Base-by-base conservation (phyloP, 306 rosid species). In the Lathyrus aphaca region DNA sequence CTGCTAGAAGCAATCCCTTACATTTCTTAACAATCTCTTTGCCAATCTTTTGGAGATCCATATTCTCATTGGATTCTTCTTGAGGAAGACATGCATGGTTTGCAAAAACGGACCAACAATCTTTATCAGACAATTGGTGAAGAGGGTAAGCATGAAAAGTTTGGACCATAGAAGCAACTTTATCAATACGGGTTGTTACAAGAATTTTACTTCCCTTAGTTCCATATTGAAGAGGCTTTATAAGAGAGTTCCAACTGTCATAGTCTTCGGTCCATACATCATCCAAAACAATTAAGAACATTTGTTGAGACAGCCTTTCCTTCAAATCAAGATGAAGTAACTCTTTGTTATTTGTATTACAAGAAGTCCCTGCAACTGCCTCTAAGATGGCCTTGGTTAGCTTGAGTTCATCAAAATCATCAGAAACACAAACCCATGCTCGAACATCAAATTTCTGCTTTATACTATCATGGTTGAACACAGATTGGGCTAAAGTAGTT, bases 1-100 rank as follows among this genome's bases (percentile, higher is more conserved):
- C 72, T 2, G 72, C 72, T 67, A 67, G 49, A 11, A 48, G 60
- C 43, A 37, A 49, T 2, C 72, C 72, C 35, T 67, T 67, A 18
- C 60, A 67, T 37, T 50, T 67, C 17, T 1, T 67, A 10, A 49
- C 72, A 67, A 49, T 49, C 60, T 67, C 13, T 18, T 2, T 49
- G 1, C 72, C 72, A 67, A 32, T 49, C 11, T 17, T 48, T 5
- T 6, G 5, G 27, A 67, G 72, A 10, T 21, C 7, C 14, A 0
- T 67, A 18, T 32, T 6, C 6, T 18, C 46, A 16, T 1, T 4
- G 2, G n/a, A 11, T 16, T 49, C 25, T 23, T 23, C 9, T 46
- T 8, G 4, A 16, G 71, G 44, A 66, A 66, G 17, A 9, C 44
- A 16, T 1, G 71, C 44, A 46, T 23, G 32, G 0, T 21, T 10